phyloP scores from a whole-genome alignment of 2,329 filamentous ascomycete species.

The Scedosporium minutisporum region DNA sequence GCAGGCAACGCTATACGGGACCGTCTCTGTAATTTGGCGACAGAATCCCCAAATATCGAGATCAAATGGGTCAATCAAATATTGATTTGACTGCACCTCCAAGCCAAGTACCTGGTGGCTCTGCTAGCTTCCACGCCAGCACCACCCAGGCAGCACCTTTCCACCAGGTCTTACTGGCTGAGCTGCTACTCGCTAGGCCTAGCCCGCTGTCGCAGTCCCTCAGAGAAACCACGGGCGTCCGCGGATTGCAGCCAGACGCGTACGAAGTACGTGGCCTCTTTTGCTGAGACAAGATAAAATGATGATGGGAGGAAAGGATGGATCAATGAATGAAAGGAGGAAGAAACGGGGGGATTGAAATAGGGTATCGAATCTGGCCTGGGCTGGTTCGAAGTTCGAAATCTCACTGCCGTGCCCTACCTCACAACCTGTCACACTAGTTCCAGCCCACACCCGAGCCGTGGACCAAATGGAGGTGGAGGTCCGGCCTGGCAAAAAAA shows the following conservation, averaged over 20 bases:
- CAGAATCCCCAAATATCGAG: not conserved
- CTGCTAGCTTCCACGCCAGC: not conserved
- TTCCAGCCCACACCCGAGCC: too few species aligned
- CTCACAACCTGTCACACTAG: too few species aligned
- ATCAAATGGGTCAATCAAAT: too few species aligned
- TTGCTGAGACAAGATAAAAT: not conserved
- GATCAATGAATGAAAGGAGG: not conserved
- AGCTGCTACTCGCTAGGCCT: not conserved
- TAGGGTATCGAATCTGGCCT: not conserved
- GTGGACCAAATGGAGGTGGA: not conserved
- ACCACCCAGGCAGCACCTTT: not conserved
- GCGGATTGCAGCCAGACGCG: not conserved
- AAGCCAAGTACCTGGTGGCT: too few species aligned
- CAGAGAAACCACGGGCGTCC: not conserved
- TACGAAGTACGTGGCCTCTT: not conserved
- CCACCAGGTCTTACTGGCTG: not conserved
- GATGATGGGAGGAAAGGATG: not conserved
- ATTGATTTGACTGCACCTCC: too few species aligned
- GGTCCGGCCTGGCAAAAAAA: not conserved
- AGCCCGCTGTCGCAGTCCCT: not conserved
- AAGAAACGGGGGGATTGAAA: not conserved
- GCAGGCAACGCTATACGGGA: not conserved
- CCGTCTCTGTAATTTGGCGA: not conserved
- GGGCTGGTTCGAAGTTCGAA: not conserved
- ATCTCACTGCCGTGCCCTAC: not conserved